Base-by-base conservation (phyloP, 768 basidiomycete species). In the Termitomyces eurrhizus region DNA sequence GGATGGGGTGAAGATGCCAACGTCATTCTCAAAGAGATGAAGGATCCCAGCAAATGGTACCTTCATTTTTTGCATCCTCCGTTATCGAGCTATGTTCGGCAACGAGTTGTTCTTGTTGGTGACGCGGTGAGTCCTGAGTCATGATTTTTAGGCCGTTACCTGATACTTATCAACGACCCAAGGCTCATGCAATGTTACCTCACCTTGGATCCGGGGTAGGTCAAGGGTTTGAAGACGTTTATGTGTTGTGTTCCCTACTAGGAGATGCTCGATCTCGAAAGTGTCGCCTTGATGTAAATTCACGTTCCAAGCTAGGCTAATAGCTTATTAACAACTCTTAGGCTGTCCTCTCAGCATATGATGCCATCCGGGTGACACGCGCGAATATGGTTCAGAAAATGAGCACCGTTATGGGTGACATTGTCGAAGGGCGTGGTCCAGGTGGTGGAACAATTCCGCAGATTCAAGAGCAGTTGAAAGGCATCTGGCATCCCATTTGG, bases 121-220 rank as follows among this genome's bases (percentile, higher is more conserved):
- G 84, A 86, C 67, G 79, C 84, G 18, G 80, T 80, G 62, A 52
- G 76, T 74, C 32, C 57, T 50, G 26, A 21, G 33, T 42, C 50
- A 7, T 51, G 16, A 12, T 29, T 12, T 26, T 52, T 4, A 37
- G 46, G 21, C 35, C 18, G n/a, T 24, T 52, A 32, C 16, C 21
- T 55, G 52, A 14, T 52, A 44, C 3, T n/a, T n/a, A 37, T 59
- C 48, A 44, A 48, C 16, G n/a, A 45, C 64, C 60, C 26, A 33
- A 80, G 80, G 84, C 84, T 9, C 85, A 86, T 64, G 83, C 73
- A 0, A 85, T 85, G 84, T 64, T 78, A 37, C 84, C 86, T 0
- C 83, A 86, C 68, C 70, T 86, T 11, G 84, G 83, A 2, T 77
- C 83, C 0, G 85, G 85, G 1, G 82, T 81, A 8, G 81, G 84